Conservation (phyloP, 2,329 filamentous ascomycete species). For the Fusarium humuli region DNA sequence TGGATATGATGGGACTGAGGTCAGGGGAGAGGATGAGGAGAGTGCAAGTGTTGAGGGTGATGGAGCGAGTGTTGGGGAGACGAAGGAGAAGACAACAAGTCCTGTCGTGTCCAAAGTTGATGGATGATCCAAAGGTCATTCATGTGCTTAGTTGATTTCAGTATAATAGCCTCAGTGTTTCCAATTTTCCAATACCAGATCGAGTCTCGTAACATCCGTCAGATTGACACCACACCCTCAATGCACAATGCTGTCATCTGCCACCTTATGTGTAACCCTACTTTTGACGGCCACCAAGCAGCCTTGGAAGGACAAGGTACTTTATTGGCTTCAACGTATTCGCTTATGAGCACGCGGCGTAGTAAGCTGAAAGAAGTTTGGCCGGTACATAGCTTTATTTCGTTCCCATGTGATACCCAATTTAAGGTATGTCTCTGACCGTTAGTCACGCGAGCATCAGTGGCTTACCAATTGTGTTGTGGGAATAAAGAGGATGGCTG, state of each 20-base stretch:
- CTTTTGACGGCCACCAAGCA: neutral
- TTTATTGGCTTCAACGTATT: neutral
- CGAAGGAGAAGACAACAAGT: slow-evolving; percentile 4
- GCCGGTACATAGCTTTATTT: neutral
- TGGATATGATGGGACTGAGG: slow-evolving; percentile 27
- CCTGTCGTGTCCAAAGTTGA: slow-evolving; percentile 18
- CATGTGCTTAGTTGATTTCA: no score
- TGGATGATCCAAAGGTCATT: neutral
- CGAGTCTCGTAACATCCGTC: neutral
- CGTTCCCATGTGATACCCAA: neutral
- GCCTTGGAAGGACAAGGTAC: neutral
- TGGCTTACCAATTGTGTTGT: neutral
- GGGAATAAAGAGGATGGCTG: no score
- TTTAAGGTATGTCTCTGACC: neutral
- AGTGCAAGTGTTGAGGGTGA: slow-evolving; percentile 10
- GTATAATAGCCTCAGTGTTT: neutral
- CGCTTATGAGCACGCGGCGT: neutral
- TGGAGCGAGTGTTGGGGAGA: slow-evolving; percentile 6
- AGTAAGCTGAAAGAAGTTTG: neutral
- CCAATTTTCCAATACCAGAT: neutral
- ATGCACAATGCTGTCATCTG: neutral
- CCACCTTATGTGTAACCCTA: neutral
- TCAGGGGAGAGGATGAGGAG: slow-evolving; percentile 38
- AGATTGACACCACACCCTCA: neutral
- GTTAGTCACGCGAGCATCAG: neutral